Percentiles rank a stretch among this genome's conserved stretches.
phyloP scores from a whole-genome alignment of 1,284 basidiomycete genomes.

The Exobasidium rhododendri region DNA sequence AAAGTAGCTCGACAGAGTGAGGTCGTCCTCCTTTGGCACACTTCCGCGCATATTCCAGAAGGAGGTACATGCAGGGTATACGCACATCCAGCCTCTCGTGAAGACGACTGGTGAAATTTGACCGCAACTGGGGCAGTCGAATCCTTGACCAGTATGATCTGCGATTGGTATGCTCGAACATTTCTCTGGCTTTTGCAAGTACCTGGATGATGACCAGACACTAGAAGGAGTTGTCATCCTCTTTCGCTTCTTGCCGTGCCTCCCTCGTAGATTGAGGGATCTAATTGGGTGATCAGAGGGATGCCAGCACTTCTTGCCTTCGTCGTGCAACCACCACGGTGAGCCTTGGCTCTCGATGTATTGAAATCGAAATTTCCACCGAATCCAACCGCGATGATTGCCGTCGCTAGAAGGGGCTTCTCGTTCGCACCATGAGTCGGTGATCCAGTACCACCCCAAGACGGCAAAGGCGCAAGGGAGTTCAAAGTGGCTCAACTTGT shows the following conservation, averaged over 20 bases:
- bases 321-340: conserved; percentile 1
- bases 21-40: background rate
- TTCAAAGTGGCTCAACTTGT: conserved; percentile 27
- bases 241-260: too few species aligned
- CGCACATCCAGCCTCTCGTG: conserved; percentile 28
- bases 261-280: too few species aligned
- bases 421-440: conserved; percentile 31
- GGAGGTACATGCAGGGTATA: conserved; percentile 17
- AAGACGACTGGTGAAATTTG: conserved; percentile 18
- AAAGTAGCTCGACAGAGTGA: background rate
- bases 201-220: conserved; percentile 15
- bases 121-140: conserved; percentile 2
- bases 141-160: background rate
- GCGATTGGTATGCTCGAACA: background rate
- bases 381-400: conserved; percentile 16
- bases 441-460: conserved; percentile 38
- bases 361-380: conserved; percentile 37
- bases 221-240: too few species aligned
- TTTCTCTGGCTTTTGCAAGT: conserved; percentile 10
- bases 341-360: conserved; percentile 5
- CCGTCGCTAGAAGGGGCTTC: conserved; percentile 10
- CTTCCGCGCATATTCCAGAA: background rate
- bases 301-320: background rate
- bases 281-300: too few species aligned
- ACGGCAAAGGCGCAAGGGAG: conserved; percentile 32